Evolutionary conservation across 495 filamentous ascomycete genomes (phyloP).

Genomic region (Penicillium goetzii): DNA sequence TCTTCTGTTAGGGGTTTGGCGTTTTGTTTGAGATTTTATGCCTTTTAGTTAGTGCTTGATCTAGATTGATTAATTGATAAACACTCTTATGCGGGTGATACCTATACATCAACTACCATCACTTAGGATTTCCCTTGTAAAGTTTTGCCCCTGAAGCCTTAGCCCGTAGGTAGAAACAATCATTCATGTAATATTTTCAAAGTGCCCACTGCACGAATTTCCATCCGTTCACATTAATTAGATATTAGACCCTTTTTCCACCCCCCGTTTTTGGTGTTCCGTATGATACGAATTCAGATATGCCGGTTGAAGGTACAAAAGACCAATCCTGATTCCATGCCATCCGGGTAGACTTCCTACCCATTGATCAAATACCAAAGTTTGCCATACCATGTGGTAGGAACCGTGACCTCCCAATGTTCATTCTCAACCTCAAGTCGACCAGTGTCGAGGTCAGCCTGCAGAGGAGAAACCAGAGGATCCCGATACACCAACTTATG

Average conservation of each 20-base stretch:
- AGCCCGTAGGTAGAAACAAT: neutral
- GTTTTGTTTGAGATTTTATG: conserved; percentile 8
- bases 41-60: neutral
- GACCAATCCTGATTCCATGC: neutral
- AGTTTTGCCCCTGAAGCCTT: neutral
- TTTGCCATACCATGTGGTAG: conserved; percentile 21
- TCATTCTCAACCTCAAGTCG: conserved; percentile 20
- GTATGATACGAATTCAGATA: neutral
- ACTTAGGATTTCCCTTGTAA: neutral
- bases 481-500: conserved; percentile 50
- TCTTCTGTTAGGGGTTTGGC: conserved; percentile 4
- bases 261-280: neutral
- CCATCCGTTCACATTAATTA: neutral
- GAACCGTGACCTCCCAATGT: conserved; percentile 16
- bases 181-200: neutral
- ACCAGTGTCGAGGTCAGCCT: conserved; percentile 44
- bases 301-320: neutral
- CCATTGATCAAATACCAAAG: conserved; percentile 13
- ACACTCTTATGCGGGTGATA: conserved; percentile 3
- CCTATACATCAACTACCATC: neutral
- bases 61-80: conserved; percentile 1
- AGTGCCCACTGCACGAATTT: neutral
- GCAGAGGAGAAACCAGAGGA: conserved; percentile 26
- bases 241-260: no score
- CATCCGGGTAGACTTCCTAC: neutral